Conservation (phyloP, 1,284 basidiomycete species). For the Boletus hoseneyae region DNA sequence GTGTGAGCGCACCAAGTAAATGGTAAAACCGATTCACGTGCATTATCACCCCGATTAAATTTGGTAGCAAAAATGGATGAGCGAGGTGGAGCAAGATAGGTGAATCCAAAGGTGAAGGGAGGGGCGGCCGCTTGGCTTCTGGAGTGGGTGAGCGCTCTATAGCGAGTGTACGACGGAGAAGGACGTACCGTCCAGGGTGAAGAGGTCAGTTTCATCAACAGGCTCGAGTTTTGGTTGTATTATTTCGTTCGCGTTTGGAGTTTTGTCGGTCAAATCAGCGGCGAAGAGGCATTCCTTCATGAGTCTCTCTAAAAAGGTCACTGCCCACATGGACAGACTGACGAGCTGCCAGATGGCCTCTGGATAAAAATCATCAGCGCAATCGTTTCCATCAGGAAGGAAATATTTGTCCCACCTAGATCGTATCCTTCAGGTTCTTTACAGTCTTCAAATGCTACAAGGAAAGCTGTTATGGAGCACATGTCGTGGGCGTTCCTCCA, state of each 20-base stretch:
- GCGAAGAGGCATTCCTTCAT: conserved; percentile 60
- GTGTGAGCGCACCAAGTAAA: conserved; percentile 47
- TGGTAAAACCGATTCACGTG: conserved; percentile 58
- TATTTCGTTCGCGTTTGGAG: conserved; percentile 12
- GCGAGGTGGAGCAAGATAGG: conserved; percentile 54
- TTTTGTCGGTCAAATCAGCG: conserved; percentile 26
- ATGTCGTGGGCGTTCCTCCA: conserved; percentile 61
- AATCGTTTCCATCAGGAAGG: background rate
- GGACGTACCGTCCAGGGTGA: conserved; percentile 21
- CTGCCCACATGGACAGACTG: conserved; percentile 54
- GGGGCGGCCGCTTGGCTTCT: conserved; percentile 17
- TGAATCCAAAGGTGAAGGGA: conserved; percentile 24
- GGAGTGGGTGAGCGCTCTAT: conserved; percentile 8
- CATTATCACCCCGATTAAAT: conserved; percentile 44
- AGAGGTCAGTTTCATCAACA: conserved; percentile 21
- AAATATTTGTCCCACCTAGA: conserved; percentile 40
- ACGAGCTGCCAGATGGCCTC: conserved; percentile 70
- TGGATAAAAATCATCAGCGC: conserved; percentile 27
- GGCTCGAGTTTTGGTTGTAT: conserved; percentile 28
- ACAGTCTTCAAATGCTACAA: conserved; percentile 63
- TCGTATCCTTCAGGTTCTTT: conserved; percentile 61
- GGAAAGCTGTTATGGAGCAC: conserved; percentile 56
- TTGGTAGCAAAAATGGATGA: conserved; percentile 57
- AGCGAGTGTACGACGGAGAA: background rate
- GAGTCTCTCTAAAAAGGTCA: conserved; percentile 58